Conservation (phyloP, 2,329 filamentous ascomycete genomes). For the Alternaria viburni region DNA sequence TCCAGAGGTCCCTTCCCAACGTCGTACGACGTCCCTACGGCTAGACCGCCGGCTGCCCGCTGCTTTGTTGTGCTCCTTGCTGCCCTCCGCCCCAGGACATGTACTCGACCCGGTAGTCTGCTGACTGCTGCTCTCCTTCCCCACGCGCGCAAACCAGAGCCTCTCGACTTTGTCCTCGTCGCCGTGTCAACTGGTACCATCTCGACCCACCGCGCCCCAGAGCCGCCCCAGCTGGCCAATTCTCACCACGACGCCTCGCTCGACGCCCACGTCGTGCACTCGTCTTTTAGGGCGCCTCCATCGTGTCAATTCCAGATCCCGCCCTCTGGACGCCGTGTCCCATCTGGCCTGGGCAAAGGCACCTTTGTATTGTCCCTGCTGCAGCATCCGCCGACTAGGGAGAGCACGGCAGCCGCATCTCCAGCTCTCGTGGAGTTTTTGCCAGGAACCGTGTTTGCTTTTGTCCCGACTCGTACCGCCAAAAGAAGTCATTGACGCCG, state of each 20-base stretch:
- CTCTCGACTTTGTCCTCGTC: constrained; percentile 12
- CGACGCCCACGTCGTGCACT: constrained; percentile 31
- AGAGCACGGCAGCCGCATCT: constrained; percentile 45
- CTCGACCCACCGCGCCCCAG: constrained; percentile 22
- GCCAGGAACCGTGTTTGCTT: constrained; percentile 30
- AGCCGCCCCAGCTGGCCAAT: constrained; percentile 13
- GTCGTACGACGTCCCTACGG: constrained; percentile 33
- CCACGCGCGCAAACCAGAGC: constrained; percentile 6
- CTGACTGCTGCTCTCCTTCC: constrained; percentile 13
- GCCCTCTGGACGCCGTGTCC: constrained; percentile 31
- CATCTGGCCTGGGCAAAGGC: constrained; percentile 7
- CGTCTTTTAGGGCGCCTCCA: constrained; percentile 21
- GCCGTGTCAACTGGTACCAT: constrained; percentile 30
- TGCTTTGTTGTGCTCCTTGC: constrained; percentile 26
- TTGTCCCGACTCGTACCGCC: constrained; percentile 32
- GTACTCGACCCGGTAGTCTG: constrained; percentile 25
- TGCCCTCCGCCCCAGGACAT: constrained; percentile 25
- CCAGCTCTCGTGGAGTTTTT: constrained; percentile 29
- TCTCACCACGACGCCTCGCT: constrained; percentile 22
- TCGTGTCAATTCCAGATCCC: constrained; percentile 30
- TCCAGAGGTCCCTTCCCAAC: constrained; percentile 26
- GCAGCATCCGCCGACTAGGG: constrained; percentile 17
- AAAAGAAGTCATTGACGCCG: constrained; percentile 19
- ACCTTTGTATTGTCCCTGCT: constrained; percentile 26
- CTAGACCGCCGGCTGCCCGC: constrained; percentile 35